Conservation (phyloP, 768 basidiomycete species). For the Serendipita vermifera region DNA sequence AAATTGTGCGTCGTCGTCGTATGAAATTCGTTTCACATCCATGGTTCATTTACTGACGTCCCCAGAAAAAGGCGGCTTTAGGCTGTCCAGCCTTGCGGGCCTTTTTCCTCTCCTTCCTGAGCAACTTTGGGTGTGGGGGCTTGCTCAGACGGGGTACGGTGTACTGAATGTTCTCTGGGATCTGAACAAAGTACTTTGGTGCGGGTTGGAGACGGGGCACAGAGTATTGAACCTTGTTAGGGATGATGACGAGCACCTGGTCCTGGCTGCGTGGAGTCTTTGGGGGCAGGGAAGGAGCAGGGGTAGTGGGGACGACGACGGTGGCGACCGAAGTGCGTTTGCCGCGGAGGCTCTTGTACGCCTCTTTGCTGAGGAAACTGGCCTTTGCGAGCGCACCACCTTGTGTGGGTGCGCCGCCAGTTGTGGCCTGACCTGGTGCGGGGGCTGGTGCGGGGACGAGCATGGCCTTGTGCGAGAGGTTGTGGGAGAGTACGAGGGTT, state of each 20-base stretch:
- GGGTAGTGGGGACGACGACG: no score
- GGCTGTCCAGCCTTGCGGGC: not conserved
- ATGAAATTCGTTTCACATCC: no score
- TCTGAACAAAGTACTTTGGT: conserved; percentile 8
- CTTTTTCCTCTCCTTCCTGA: conserved; percentile 1
- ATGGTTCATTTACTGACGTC: no score
- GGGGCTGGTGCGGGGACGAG: not conserved
- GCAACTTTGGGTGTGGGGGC: not conserved
- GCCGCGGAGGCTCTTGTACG: conserved; percentile 1
- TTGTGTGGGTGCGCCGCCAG: no score
- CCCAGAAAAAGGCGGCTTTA: not conserved
- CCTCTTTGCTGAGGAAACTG: not conserved
- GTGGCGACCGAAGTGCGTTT: no score
- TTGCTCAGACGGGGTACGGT: not conserved
- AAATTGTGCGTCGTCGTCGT: no score
- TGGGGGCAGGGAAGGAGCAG: not conserved
- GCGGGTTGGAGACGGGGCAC: not conserved
- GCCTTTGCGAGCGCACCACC: not conserved
- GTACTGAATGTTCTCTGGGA: conserved; percentile 6
- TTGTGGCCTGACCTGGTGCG: not conserved
- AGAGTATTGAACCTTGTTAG: conserved; percentile 1
- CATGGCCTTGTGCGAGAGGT: not conserved
- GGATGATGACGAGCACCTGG: not conserved
- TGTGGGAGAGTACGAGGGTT: not conserved
- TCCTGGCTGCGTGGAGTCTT: conserved; percentile 1